Percentiles rank a stretch among this genome's conserved stretches.
phyloP scores from a whole-genome alignment of 345 rosid genomes.

The Pistacia atlantica region DNA sequence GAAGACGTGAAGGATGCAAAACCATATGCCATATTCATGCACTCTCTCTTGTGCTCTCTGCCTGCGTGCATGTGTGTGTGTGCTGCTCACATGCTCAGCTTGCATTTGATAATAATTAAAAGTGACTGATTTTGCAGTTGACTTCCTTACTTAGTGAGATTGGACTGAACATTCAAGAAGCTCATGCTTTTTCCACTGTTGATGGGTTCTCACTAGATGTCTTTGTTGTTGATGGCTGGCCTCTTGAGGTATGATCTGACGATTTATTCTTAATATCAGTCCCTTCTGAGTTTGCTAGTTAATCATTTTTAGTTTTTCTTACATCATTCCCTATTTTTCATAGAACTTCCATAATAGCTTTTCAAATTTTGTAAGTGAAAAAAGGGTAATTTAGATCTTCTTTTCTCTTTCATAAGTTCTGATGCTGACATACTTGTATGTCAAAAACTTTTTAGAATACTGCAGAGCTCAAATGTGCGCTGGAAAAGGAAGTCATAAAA shows the following conservation, averaged over 20 bases:
- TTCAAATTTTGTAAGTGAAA: not conserved
- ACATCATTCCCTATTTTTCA: not conserved
- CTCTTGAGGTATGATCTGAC: slow-evolving; percentile 60
- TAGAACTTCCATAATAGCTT: not conserved
- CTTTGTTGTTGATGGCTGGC: slow-evolving; percentile 98
- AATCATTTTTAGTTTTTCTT: not conserved
- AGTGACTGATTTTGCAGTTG: slow-evolving; percentile 50
- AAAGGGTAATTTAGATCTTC: slow-evolving; percentile 11
- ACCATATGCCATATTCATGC: slow-evolving; percentile 1
- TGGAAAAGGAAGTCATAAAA: slow-evolving; percentile 71
- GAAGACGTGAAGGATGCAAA: slow-evolving; percentile 1
- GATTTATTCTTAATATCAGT: not conserved
- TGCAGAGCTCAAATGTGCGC: slow-evolving; percentile 64
- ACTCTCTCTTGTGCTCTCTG: not conserved
- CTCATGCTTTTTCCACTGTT: slow-evolving; percentile 89
- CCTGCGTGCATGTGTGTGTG: not conserved
- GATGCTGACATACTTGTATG: slow-evolving; percentile 20
- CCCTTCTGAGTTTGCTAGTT: not conserved
- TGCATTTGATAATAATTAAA: slow-evolving; percentile 12
- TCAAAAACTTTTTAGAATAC: slow-evolving; percentile 57
- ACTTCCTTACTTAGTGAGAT: slow-evolving; percentile 86
- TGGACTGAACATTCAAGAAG: slow-evolving; percentile 93
- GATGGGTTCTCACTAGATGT: slow-evolving; percentile 96
- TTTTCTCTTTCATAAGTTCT: slow-evolving; percentile 17
- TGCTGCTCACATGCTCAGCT: slow-evolving; percentile 6